Percentiles rank a stretch among this genome's conserved stretches.
Conservation (phyloP, 2,329 filamentous ascomycete genomes). For the Chalara sp. region DNA sequence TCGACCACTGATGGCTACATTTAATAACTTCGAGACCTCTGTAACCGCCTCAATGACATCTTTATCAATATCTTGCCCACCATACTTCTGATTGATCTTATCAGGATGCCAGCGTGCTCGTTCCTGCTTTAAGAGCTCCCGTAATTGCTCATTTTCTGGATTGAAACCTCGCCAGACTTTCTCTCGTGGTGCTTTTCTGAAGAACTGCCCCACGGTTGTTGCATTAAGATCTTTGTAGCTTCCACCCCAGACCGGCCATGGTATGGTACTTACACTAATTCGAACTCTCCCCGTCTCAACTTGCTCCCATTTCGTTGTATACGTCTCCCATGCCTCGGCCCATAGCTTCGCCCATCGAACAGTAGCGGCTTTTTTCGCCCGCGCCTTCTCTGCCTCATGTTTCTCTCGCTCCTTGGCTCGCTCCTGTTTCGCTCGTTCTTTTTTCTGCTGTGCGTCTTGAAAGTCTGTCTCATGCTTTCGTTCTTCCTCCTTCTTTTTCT, state of each 20-base stretch:
- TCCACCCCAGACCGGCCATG: slow-evolving; percentile 63
- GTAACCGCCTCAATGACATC: slow-evolving; percentile 74
- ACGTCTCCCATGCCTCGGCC: slow-evolving; percentile 57
- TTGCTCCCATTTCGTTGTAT: slow-evolving; percentile 56
- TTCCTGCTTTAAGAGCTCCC: slow-evolving; percentile 66
- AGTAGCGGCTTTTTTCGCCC: not conserved
- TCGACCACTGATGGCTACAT: not conserved
- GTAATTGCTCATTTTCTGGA: slow-evolving; percentile 29
- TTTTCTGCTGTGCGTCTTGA: not conserved
- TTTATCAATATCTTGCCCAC: slow-evolving; percentile 60
- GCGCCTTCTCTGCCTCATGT: not conserved
- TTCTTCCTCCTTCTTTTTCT: not conserved
- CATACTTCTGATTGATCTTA: slow-evolving; percentile 88
- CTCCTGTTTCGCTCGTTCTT: not conserved
- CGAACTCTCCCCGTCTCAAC: slow-evolving; percentile 32
- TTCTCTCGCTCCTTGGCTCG: not conserved
- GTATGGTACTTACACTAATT: slow-evolving; percentile 37
- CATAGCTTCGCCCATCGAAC: slow-evolving; percentile 44
- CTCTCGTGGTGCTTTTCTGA: slow-evolving; percentile 41
- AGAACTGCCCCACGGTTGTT: slow-evolving; percentile 54
- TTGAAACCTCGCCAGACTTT: slow-evolving; percentile 9
- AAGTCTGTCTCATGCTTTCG: not conserved
- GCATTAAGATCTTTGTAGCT: slow-evolving; percentile 45
- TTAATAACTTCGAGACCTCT: slow-evolving; percentile 68
- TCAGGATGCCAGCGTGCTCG: slow-evolving; percentile 95